Evolutionary conservation across 306 rosid genomes (phyloP).

Genomic region (Rosa multiflora): DNA sequence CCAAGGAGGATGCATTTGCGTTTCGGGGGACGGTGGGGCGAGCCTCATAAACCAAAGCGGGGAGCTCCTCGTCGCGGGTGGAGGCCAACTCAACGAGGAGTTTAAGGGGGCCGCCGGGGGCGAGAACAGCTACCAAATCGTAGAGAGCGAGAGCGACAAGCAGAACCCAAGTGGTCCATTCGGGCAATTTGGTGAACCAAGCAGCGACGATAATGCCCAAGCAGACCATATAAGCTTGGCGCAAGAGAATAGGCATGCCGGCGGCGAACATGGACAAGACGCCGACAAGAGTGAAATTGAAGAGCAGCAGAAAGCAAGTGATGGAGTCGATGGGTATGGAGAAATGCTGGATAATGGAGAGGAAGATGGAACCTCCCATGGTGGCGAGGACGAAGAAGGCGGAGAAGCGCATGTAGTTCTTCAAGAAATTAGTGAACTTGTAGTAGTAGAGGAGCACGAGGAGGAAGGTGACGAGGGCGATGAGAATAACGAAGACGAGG

Average conservation of each 20-base stretch:
- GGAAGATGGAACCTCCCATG: constrained; percentile 87
- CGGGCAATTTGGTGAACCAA: constrained; percentile 86
- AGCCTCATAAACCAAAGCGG: constrained; percentile 88
- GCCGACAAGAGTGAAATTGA: constrained; percentile 81
- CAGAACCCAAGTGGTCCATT: constrained; percentile 92
- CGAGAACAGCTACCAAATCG: constrained; percentile 85
- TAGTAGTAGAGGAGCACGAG: constrained; percentile 81
- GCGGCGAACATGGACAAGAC: constrained; percentile 71
- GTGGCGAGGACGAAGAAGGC: constrained; percentile 79
- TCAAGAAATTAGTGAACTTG: constrained; percentile 80
- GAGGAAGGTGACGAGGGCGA: constrained; percentile 75
- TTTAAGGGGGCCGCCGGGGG: constrained; percentile 94
- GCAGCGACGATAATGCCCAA: constrained; percentile 88
- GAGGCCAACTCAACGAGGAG: constrained; percentile 87
- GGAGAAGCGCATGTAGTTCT: constrained; percentile 85
- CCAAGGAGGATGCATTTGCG: constrained; percentile 36
- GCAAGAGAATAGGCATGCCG: constrained; percentile 68
- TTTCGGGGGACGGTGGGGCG: constrained; percentile 57
- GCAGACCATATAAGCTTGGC: constrained; percentile 73
- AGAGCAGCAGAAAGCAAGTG: constrained; percentile 61
- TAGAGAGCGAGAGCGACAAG: constrained; percentile 80
- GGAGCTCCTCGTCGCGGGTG: constrained; percentile 80
- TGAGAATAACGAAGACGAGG: constrained; percentile 67
- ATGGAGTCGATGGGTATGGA: constrained; percentile 74
- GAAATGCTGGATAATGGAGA: constrained; percentile 62